Percentiles rank a stretch among this genome's conserved stretches.
phyloP scores from a whole-genome alignment of 148 eudicot species.

The Linanthus parryae region DNA sequence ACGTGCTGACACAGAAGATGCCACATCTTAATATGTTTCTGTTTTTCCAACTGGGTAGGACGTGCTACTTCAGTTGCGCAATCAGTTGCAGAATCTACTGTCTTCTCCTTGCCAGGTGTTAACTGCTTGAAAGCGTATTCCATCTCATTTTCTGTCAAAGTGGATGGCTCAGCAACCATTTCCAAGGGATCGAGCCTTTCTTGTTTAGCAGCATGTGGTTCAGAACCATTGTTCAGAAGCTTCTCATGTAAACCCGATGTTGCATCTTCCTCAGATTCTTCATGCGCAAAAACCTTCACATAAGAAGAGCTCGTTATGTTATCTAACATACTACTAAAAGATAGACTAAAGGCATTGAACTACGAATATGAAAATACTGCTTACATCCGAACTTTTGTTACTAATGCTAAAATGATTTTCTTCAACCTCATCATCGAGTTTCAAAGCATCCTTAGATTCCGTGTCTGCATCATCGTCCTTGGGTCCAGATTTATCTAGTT shows the following conservation, averaged over 20 bases:
- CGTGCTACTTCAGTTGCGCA: not conserved
- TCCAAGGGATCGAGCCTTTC: not conserved
- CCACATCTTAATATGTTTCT: constrained; percentile 76
- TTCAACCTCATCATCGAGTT: not conserved
- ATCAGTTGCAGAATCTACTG: not conserved
- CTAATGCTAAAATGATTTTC: not conserved
- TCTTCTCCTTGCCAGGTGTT: constrained; percentile 10
- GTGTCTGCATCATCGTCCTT: not conserved
- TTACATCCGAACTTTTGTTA: constrained; percentile 7
- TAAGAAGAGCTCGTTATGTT: not conserved
- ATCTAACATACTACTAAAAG: not conserved
- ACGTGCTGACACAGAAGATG: constrained; percentile 72
- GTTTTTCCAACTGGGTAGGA: constrained; percentile 25
- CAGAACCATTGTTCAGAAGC: not conserved
- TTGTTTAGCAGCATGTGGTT: not conserved
- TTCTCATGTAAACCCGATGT: not conserved
- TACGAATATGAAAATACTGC: not conserved
- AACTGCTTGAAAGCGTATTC: not conserved
- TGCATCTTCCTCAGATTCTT: constrained; percentile 4
- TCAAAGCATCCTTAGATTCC: not conserved
- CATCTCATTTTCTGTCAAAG: not conserved
- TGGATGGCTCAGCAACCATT: not conserved
- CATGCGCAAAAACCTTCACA: constrained; percentile 1
- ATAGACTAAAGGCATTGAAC: not conserved
- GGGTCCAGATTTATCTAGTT: constrained; percentile 1